Percentiles rank a stretch among this genome's conserved stretches.
phyloP scores from a whole-genome alignment of 768 basidiomycete species.

The Rubroboletus satanas region DNA sequence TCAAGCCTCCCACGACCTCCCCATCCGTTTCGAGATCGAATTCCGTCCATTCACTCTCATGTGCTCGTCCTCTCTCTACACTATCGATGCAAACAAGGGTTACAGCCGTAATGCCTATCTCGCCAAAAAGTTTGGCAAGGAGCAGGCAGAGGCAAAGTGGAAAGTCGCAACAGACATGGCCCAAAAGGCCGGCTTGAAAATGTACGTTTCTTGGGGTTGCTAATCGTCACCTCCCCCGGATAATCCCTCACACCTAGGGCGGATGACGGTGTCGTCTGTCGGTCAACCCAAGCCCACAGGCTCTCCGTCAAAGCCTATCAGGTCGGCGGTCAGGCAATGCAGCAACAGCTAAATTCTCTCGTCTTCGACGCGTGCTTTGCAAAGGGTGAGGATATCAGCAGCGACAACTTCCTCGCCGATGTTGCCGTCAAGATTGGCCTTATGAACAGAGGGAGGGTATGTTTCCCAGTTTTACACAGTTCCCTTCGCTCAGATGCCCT shows the following conservation, averaged over 20 bases:
- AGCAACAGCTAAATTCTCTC: slow-evolving; percentile 34
- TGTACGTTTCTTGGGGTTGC: slow-evolving; percentile 16
- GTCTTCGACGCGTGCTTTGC: slow-evolving; percentile 42
- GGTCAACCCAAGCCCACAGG: slow-evolving; percentile 42
- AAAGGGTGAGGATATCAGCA: slow-evolving; percentile 38
- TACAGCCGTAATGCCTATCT: slow-evolving; percentile 23
- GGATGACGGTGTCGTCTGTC: slow-evolving; percentile 37
- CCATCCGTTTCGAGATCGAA: slow-evolving; percentile 34
- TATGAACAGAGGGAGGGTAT: slow-evolving; percentile 37
- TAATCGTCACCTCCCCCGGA: background rate
- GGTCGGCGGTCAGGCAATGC: slow-evolving; percentile 38
- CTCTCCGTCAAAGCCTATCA: slow-evolving; percentile 43
- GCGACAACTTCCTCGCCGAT: slow-evolving; percentile 32
- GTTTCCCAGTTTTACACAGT: slow-evolving; percentile 1
- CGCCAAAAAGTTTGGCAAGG: slow-evolving; percentile 26
- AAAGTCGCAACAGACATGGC: slow-evolving; percentile 30
- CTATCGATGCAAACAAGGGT: slow-evolving; percentile 20
- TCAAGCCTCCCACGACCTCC: slow-evolving; percentile 30
- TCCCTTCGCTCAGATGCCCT: background rate
- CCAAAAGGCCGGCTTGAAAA: slow-evolving; percentile 22
- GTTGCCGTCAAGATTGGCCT: slow-evolving; percentile 39
- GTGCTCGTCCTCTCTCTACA: slow-evolving; percentile 18
- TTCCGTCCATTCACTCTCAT: slow-evolving; percentile 33
- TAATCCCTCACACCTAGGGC: slow-evolving; percentile 21
- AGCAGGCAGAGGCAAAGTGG: slow-evolving; percentile 25